Conservation (phyloP, 2,329 filamentous ascomycete genomes). For the Hypoxylon sp. region DNA sequence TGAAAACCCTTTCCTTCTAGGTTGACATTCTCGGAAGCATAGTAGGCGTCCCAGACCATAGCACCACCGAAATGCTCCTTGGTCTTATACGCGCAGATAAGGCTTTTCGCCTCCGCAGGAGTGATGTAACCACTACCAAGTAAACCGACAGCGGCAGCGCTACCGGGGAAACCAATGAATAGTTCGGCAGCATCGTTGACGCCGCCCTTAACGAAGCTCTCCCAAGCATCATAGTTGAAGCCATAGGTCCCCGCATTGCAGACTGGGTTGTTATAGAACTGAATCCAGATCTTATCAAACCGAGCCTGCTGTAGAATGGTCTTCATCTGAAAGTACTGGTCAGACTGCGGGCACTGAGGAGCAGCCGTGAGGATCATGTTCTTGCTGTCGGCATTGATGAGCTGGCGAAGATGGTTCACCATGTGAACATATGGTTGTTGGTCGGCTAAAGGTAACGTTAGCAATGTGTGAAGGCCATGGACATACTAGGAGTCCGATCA, state of each 20-base stretch:
- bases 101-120: slow-evolving; percentile 53
- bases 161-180: slow-evolving; percentile 61
- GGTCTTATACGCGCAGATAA: slow-evolving; percentile 59
- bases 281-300: slow-evolving; percentile 61
- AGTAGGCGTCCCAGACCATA: slow-evolving; percentile 63
- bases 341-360: slow-evolving; percentile 60
- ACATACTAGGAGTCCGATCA: background rate
- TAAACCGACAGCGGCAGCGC: slow-evolving; percentile 49
- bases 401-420: slow-evolving; percentile 48
- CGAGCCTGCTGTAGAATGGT: slow-evolving; percentile 57
- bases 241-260: slow-evolving; percentile 55
- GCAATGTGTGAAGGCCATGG: background rate
- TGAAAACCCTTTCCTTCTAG: slow-evolving; percentile 56
- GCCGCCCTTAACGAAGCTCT: slow-evolving; percentile 53
- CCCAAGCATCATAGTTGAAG: slow-evolving; percentile 64
- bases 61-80: slow-evolving; percentile 61
- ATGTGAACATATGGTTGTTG: slow-evolving; percentile 46
- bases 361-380: slow-evolving; percentile 58
- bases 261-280: slow-evolving; percentile 65
- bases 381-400: slow-evolving; percentile 38
- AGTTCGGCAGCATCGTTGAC: slow-evolving; percentile 61
- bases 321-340: slow-evolving; percentile 60
- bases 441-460: slow-evolving; percentile 35
- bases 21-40: slow-evolving; percentile 54
- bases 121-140: slow-evolving; percentile 54